A percentile compares a stretch with the other conserved stretches of the same genome.
These are phyloP conservation scores for Fusarium siculi DNA, from an alignment of 2,329 filamentous ascomycete species.

Conservation along the genomic window DNA sequence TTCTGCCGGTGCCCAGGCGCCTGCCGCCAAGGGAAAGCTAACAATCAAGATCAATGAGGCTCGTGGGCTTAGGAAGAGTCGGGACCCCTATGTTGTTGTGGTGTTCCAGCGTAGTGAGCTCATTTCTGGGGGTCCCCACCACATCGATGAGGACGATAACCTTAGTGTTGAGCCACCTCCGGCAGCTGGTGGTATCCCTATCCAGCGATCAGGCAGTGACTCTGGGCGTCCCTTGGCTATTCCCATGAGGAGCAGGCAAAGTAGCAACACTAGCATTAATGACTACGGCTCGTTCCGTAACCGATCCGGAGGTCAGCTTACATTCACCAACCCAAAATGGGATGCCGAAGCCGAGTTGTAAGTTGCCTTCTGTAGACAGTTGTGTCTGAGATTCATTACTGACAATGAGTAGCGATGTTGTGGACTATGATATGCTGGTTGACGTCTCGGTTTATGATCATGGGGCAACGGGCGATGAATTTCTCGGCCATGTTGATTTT, in stretches of 20 bases:
- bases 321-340: conserved; percentile 89
- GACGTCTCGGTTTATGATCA: conserved; percentile 95
- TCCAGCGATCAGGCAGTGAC: conserved; percentile 80
- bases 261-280: conserved; percentile 88
- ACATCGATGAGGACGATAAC: conserved; percentile 69
- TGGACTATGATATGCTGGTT: conserved; percentile 88
- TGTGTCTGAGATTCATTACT: conserved; percentile 1
- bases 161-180: conserved; percentile 58
- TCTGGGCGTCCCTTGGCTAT: conserved; percentile 89
- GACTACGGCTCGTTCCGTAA: conserved; percentile 72
- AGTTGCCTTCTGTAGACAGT: conserved; percentile 50
- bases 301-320: conserved; percentile 62
- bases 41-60: conserved; percentile 90
- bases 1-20: conserved; percentile 69
- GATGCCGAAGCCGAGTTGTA: conserved; percentile 96
- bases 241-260: conserved; percentile 95
- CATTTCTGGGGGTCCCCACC: conserved; percentile 86
- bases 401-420: conserved; percentile 79
- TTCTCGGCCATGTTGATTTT: conserved; percentile 90
- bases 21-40: conserved; percentile 84
- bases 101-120: conserved; percentile 97
- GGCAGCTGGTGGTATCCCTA: conserved; percentile 63
- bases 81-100: conserved; percentile 93
- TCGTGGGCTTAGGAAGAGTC: conserved; percentile 81
- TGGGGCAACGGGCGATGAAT: conserved; percentile 82